Conservation (phyloP, 2,329 filamentous ascomycete genomes). For the Cytospora piceae region DNA sequence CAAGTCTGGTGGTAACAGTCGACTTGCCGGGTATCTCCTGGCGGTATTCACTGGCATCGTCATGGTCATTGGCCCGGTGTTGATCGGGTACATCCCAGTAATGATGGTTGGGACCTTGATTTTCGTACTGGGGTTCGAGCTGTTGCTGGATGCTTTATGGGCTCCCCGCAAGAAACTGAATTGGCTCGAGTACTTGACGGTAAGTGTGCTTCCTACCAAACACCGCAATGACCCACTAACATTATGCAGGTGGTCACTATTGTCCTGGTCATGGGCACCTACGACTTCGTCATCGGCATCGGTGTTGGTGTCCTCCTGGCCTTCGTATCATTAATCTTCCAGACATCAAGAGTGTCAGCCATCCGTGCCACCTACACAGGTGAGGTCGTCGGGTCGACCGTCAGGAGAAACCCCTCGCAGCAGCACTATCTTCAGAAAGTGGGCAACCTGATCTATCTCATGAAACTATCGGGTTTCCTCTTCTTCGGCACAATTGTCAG, state of each 20-base stretch:
- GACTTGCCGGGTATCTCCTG: conserved; percentile 83
- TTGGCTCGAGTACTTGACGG: conserved; percentile 84
- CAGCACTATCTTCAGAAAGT: conserved; percentile 84
- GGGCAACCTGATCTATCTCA: conserved; percentile 84
- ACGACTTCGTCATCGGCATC: conserved; percentile 96
- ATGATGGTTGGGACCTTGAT: conserved; percentile 97
- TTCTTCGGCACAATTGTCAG: conserved; percentile 98
- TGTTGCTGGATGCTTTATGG: conserved; percentile 86
- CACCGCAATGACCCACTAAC: conserved; percentile 33
- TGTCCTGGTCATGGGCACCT: conserved; percentile 92
- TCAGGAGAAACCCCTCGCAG: conserved; percentile 87
- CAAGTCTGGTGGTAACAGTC: conserved; percentile 83
- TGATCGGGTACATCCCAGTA: conserved; percentile 93
- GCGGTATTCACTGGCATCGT: conserved; percentile 79
- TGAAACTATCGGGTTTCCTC: conserved; percentile 92
- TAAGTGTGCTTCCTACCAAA: conserved; percentile 42
- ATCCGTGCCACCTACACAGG: conserved; percentile 91
- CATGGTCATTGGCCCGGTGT: conserved; percentile 80
- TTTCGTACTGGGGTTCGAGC: conserved; percentile 90
- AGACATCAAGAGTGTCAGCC: conserved; percentile 87
- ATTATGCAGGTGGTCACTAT: conserved; percentile 71
- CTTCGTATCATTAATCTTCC: conserved; percentile 87
- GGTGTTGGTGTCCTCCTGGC: conserved; percentile 89
- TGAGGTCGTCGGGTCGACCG: conserved; percentile 86
- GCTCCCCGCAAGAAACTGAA: conserved; percentile 88